Conservation (phyloP, 345 rosid genomes). For the Litchi chinensis region DNA sequence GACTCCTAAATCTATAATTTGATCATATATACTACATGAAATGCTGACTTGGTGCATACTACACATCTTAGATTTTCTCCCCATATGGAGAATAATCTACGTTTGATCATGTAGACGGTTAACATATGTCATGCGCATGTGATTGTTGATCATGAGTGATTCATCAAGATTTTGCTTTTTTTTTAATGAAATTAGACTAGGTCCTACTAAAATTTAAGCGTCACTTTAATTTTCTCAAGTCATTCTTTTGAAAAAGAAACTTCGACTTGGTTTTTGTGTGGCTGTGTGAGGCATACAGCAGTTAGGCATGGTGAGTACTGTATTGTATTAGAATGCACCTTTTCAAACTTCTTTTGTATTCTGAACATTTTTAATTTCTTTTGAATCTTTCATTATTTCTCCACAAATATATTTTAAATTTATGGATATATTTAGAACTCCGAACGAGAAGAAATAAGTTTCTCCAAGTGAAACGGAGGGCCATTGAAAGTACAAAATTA, state of each 20-base stretch:
- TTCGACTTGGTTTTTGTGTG: background rate
- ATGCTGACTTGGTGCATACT: no score
- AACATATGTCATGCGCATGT: slow-evolving; percentile 34
- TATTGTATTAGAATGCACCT: background rate
- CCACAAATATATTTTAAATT: background rate
- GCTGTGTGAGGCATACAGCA: background rate
- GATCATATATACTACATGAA: background rate
- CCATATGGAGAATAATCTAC: background rate
- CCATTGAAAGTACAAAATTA: background rate
- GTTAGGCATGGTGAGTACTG: background rate
- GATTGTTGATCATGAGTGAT: slow-evolving; percentile 26
- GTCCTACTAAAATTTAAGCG: background rate
- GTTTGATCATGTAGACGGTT: background rate
- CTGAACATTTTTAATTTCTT: background rate
- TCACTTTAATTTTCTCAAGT: slow-evolving; percentile 1
- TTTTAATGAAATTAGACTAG: background rate
- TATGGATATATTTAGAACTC: background rate
- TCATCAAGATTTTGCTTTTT: slow-evolving; percentile 23
- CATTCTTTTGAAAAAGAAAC: slow-evolving; percentile 10
- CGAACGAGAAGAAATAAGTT: background rate
- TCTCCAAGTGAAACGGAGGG: background rate
- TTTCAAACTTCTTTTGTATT: background rate
- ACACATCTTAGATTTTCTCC: background rate
- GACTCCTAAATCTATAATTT: background rate
- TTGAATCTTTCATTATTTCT: background rate